Evolutionary conservation across 257 asterid species (phyloP), one percentile per base, ranked within the genome.

Genomic region (Capsicum baccatum): DNA sequence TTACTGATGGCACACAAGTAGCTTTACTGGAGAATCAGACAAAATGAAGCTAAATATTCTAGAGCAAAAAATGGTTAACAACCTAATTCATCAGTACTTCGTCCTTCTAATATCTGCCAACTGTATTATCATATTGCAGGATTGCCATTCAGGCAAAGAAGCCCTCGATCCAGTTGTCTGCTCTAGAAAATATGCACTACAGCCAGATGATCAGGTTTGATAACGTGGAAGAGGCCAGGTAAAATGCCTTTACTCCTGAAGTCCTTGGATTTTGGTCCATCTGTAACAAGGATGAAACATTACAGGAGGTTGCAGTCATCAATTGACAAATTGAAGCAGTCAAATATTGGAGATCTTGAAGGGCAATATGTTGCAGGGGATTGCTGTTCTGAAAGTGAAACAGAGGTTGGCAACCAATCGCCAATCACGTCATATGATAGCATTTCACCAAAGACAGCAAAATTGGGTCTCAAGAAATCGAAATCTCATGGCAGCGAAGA

Each of bases 141-240:
- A 93, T 94, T 88, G 94, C 98, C 85, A 86, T 85, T 62, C 66
- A 84, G 59, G 97, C 96, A 78, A 91, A 95, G 37, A 87, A 91
- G 83, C 68, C 92, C 74, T 85, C 91, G 64, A 86, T 90, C 89
- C 95, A 94, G 90, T 91, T 95, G 79, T 88, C 95, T 84, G 97
- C 99, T 86, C 90, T 97, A 73, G 97, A 97, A 89, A 97, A 97
- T 89, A 94, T 97, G 90, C 98, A 97, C 90, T 95, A 95, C 80
- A 91, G 94, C 86, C 89, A 97, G 86, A 97, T 97, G 99, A 94
- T 97, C 85, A 95, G 99, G 89, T 95, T 95, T 86, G 96, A 95
- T 84, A 89, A 93, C 80, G 89, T 87, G 86, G 97, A 95, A 83
- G 94, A 92, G 89, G 97, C 98, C 83, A 91, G 97, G 99, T 94